Conservation (phyloP, 768 basidiomycete species). For the Phaffia tasmanica region DNA sequence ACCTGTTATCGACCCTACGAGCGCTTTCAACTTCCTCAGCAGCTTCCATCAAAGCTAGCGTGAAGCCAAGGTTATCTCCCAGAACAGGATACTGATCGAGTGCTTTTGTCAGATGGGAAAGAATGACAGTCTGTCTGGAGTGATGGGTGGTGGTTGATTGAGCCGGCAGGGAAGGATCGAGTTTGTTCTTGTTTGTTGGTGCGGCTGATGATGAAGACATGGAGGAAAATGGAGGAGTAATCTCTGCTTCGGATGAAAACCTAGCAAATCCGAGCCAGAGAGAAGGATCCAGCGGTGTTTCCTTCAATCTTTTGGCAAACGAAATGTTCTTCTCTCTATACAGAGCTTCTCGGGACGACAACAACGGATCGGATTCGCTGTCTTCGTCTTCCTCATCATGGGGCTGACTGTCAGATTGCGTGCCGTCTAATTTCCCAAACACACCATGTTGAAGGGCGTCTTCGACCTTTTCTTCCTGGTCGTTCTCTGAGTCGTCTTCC, state of each 20-base stretch:
- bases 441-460: constrained; percentile 30
- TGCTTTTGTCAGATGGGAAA: constrained; percentile 37
- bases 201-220: constrained; percentile 24
- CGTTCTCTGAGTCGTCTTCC: constrained; percentile 4
- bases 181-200: constrained; percentile 14
- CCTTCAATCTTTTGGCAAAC: constrained; percentile 31
- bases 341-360: constrained; percentile 28
- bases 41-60: constrained; percentile 35
- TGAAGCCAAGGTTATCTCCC: constrained; percentile 29
- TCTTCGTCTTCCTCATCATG: constrained; percentile 28
- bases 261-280: constrained; percentile 36
- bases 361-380: constrained; percentile 11
- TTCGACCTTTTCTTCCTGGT: constrained; percentile 27
- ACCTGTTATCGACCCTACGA: constrained; percentile 32
- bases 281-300: constrained; percentile 31
- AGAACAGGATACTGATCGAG: constrained; percentile 31
- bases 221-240: constrained; percentile 16
- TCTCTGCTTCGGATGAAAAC: constrained; percentile 29
- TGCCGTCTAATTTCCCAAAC: constrained; percentile 25
- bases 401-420: constrained; percentile 3
- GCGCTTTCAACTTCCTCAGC: constrained; percentile 36
- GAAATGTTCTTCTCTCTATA: constrained; percentile 29
- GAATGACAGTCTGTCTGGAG: constrained; percentile 34
- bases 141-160: constrained; percentile 20
- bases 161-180: constrained; percentile 10